These are phyloP conservation scores for Phytophthora cajani DNA, from an alignment of 352 stramenopile species.

Conservation along the genomic window DNA sequence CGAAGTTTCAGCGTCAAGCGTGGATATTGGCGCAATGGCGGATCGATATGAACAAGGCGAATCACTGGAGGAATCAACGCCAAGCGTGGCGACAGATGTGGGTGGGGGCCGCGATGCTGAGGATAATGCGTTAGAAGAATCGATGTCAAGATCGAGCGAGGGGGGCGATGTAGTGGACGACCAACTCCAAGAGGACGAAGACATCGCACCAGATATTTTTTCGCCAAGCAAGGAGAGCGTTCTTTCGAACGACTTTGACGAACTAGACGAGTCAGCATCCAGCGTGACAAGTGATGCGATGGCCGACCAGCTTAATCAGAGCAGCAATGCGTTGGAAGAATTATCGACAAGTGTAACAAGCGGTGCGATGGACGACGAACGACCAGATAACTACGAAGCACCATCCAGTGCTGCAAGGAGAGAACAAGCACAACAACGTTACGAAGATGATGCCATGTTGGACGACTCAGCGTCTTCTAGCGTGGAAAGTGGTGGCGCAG, in stretches of 20 bases:
- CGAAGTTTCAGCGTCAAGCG: background rate
- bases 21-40: background rate
- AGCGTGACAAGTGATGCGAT: background rate
- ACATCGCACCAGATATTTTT: background rate
- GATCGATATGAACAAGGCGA: background rate
- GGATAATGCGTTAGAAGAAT: background rate
- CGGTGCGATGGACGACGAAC: background rate
- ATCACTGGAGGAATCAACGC: slow-evolving; percentile 2
- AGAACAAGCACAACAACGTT: background rate
- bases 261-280: slow-evolving; percentile 6
- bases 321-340: background rate
- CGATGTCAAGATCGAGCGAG: background rate
- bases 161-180: background rate
- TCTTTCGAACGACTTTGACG: background rate
- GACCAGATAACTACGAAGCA: background rate
- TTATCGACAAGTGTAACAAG: background rate
- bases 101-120: background rate
- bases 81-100: background rate
- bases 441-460: slow-evolving; percentile 3
- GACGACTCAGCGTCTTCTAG: slow-evolving; percentile 10
- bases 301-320: background rate
- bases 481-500: background rate
- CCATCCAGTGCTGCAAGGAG: background rate
- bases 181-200: background rate
- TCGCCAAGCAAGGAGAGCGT: background rate